phyloP scores from a whole-genome alignment of 2,329 filamentous ascomycete species.

The Neocatenulostroma microsporum region DNA sequence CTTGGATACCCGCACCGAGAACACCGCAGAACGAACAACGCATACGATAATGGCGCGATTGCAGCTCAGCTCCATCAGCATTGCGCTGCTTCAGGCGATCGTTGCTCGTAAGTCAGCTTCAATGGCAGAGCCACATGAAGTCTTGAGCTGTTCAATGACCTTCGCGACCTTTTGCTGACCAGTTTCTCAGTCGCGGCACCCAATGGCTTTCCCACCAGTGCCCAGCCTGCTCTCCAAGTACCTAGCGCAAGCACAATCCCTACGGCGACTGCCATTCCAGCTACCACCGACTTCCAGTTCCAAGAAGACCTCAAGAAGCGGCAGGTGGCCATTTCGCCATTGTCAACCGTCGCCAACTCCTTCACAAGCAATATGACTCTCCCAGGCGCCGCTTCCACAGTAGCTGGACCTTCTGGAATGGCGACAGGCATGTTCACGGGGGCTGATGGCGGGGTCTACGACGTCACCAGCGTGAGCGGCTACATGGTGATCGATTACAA shows the following conservation, averaged over 20 bases:
- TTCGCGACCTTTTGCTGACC: too few relatives aligned
- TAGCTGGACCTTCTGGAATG: background rate
- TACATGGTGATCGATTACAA: conserved; percentile 14
- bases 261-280: background rate
- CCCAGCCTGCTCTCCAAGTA: conserved; percentile 2
- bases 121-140: background rate
- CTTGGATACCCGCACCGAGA: too few relatives aligned
- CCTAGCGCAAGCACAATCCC: background rate
- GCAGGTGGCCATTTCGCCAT: background rate
- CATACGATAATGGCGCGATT: background rate
- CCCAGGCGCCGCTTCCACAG: background rate
- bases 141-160: too few relatives aligned
- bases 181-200: conserved; percentile 6
- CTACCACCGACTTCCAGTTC: background rate
- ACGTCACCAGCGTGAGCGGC: conserved; percentile 11
- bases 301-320: conserved; percentile 6
- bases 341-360: background rate
- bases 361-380: too few relatives aligned
- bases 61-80: background rate
- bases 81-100: background rate
- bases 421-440: conserved; percentile 13
- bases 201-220: conserved; percentile 1
- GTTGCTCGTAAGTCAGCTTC: background rate
- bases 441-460: conserved; percentile 12
- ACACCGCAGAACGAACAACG: too few relatives aligned